phyloP scores from a whole-genome alignment of 805 yeast species.

The Vanderwaltozyma yarrowii region DNA sequence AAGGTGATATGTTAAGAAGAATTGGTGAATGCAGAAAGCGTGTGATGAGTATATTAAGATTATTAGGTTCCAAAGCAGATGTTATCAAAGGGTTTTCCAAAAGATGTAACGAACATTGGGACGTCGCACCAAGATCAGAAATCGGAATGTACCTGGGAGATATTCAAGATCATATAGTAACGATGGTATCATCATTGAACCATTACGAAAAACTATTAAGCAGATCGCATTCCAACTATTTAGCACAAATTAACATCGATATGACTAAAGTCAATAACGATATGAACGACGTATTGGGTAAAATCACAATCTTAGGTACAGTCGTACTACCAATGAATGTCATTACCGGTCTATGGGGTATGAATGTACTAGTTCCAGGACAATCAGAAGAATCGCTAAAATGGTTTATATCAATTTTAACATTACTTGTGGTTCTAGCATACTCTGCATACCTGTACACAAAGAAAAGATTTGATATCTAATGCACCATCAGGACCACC shows the following conservation, averaged over 20 bases:
- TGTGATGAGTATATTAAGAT: conserved; percentile 80
- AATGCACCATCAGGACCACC: neutral
- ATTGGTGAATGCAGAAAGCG: conserved; percentile 93
- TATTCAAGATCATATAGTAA: conserved; percentile 94
- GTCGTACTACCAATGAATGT: conserved; percentile 92
- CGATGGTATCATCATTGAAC: conserved; percentile 91
- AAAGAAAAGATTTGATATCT: conserved; percentile 34
- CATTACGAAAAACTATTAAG: conserved; percentile 92
- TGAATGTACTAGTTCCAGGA: conserved; percentile 96
- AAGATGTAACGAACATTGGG: conserved; percentile 79
- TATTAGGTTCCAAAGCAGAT: conserved; percentile 89
- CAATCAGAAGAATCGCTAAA: conserved; percentile 51
- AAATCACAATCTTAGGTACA: conserved; percentile 88
- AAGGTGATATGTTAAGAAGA: conserved; percentile 89
- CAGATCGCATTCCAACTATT: conserved; percentile 88
- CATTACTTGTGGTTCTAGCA: conserved; percentile 39
- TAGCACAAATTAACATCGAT: conserved; percentile 94
- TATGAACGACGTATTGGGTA: conserved; percentile 91
- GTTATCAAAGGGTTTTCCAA: conserved; percentile 95
- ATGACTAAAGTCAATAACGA: conserved; percentile 96
- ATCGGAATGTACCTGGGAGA: conserved; percentile 94
- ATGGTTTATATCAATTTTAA: conserved; percentile 54
- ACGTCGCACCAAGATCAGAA: conserved; percentile 67
- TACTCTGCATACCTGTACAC: conserved; percentile 39
- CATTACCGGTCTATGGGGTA: conserved; percentile 96